A percentile compares a stretch with the other conserved stretches of the same genome.
These are phyloP conservation scores for Silybum marianum DNA, from an alignment of 129 eudicot species.

Conservation along the genomic window DNA sequence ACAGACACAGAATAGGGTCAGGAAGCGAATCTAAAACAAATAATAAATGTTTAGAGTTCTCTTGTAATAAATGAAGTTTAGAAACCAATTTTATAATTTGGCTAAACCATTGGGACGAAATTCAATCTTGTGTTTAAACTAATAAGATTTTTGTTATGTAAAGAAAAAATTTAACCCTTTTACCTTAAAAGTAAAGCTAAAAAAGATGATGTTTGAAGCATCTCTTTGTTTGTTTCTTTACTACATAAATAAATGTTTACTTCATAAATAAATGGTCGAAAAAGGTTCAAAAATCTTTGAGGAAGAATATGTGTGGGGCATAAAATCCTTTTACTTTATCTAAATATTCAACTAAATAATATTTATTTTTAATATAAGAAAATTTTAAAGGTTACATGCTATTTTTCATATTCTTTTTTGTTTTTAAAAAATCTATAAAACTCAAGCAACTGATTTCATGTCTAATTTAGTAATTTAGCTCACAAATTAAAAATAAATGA, in stretches of 20 bases:
- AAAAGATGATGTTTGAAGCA: constrained; percentile 3
- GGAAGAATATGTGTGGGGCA: background rate
- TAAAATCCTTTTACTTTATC: background rate
- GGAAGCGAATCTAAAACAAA: no score
- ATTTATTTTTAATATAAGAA: no score
- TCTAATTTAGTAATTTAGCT: background rate
- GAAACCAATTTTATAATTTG: background rate
- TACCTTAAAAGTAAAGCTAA: background rate
- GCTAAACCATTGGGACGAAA: no score
- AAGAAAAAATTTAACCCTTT: no score
- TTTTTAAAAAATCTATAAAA: background rate
- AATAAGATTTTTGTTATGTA: no score
- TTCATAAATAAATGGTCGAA: background rate
- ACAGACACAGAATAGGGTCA: no score
- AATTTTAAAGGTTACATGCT: background rate
- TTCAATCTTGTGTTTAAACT: no score
- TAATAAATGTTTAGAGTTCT: background rate
- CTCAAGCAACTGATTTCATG: background rate
- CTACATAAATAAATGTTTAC: background rate
- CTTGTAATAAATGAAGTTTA: no score
- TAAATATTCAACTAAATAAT: no score
- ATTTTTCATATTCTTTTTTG: background rate
- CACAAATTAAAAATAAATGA: background rate
- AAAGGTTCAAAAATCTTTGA: background rate
- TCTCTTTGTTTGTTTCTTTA: constrained; percentile 16